phyloP scores from a whole-genome alignment of 352 stramenopile genomes.

The Globisporangium cylindrosporum region DNA sequence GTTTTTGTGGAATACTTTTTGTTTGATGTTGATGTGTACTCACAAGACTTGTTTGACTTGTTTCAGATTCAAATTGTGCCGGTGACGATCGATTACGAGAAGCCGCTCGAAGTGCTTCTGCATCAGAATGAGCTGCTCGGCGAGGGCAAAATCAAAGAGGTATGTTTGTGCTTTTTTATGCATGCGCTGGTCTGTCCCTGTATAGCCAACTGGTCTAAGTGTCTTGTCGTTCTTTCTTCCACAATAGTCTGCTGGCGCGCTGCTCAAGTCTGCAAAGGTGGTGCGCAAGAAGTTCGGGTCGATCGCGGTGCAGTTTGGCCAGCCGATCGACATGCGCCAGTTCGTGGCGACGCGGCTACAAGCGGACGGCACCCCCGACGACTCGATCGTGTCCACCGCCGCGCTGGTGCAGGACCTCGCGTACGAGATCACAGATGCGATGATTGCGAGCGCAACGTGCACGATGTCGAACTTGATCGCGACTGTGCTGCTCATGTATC shows the following conservation, averaged over 20 bases:
- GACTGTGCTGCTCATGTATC: slow-evolving; percentile 73
- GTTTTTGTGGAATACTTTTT: neutral
- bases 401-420: slow-evolving; percentile 59
- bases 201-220: neutral
- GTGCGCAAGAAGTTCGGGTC: slow-evolving; percentile 81
- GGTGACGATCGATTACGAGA: slow-evolving; percentile 87
- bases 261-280: slow-evolving; percentile 68
- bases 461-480: slow-evolving; percentile 74
- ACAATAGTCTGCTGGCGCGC: slow-evolving; percentile 48
- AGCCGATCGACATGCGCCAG: slow-evolving; percentile 62
- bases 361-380: slow-evolving; percentile 17
- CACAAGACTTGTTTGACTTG: neutral
- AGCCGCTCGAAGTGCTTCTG: slow-evolving; percentile 74
- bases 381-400: slow-evolving; percentile 31
- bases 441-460: slow-evolving; percentile 67
- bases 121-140: slow-evolving; percentile 81
- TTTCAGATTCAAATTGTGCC: slow-evolving; percentile 72
- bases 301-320: slow-evolving; percentile 74
- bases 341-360: slow-evolving; percentile 34
- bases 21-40: slow-evolving; percentile 1
- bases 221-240: neutral
- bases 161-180: slow-evolving; percentile 12
- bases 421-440: slow-evolving; percentile 71
- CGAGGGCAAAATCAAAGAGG: slow-evolving; percentile 79
- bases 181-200: neutral